Evolutionary conservation across 257 asterid species (phyloP), one percentile per base, ranked within the genome.

Genomic region (Knoxia roxburghii): DNA sequence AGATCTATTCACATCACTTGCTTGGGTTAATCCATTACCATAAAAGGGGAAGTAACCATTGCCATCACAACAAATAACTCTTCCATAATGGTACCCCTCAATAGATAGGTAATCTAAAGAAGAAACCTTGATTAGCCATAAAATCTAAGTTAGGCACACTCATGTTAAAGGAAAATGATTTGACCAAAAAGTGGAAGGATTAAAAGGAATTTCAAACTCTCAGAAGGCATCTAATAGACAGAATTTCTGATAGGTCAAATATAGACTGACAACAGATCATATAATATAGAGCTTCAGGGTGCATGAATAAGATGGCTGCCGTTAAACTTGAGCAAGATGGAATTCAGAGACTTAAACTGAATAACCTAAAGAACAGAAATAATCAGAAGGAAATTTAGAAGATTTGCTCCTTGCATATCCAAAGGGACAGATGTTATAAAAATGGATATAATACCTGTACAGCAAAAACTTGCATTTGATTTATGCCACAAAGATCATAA

Each of bases 341-440:
- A 41, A 60, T 14, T 29, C 15, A 5, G 21, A 29, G 45, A 60
- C 65, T 35, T 60, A 20, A 8, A 21, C 45, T 24, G 11, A 20
- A 14, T 13, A 30, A 35, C 41, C 40, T 13, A 56, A 56, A 30
- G 30, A 24, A 29, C 30, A 54, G 60, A 23, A 5, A n/a, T 20
- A 61, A 37, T 10, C 37, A 37, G 2, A 9, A 9, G 27, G 7
- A 29, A 32, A 32, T 20, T 37, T 60, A 3, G 2, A 21, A 20
- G 50, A 60, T 35, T 59, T 17, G n/a, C 33, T 55, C 64, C 64
- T 32, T 18, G 23, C 45, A 59, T 33, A 32, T 53, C 33, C 59
- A 2, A 10, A 27, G 45, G 13, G 67, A 41, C 6, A 45, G 56
- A 43, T 48, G 21, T 48, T 18, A 48, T 48, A 15, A 18, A 48